Percentiles rank a stretch among this genome's conserved stretches.
phyloP scores from a whole-genome alignment of 2,329 filamentous ascomycete species.

The Aspergillus carbonarius region DNA sequence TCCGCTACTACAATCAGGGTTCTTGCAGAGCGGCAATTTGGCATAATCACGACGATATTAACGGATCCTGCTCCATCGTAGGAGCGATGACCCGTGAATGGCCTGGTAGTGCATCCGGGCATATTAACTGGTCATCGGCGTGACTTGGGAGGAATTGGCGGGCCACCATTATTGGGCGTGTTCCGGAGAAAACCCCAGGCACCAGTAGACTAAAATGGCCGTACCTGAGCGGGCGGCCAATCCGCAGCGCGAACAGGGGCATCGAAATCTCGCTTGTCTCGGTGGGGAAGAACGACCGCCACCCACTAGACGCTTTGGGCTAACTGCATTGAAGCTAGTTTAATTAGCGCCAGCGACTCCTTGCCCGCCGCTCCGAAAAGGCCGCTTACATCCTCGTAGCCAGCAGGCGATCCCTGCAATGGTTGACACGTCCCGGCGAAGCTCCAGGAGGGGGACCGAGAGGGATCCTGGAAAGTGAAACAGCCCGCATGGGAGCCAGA shows the following conservation, averaged over 20 bases:
- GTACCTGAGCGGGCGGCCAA: conserved; percentile 24
- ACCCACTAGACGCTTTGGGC: conserved; percentile 14
- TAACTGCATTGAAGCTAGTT: conserved; percentile 16
- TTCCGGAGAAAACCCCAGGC: conserved; percentile 19
- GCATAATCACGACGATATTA: background rate
- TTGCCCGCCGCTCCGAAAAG: background rate
- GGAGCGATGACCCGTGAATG: background rate
- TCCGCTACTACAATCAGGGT: background rate
- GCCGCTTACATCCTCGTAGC: background rate
- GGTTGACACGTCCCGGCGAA: conserved; percentile 17
- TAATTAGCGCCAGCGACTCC: conserved; percentile 14
- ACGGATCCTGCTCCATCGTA: background rate
- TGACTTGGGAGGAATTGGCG: background rate
- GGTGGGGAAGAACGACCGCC: conserved; percentile 17
- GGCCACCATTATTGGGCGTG: conserved; percentile 11
- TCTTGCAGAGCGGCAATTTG: background rate
- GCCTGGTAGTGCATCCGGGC: background rate
- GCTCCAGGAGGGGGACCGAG: background rate
- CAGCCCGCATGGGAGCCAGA: conserved; percentile 3
- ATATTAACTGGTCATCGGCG: background rate
- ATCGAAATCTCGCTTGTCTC: conserved; percentile 27
- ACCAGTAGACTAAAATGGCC: conserved; percentile 15
- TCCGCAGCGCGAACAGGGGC: conserved; percentile 7
- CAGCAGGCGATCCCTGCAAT: conserved; percentile 17
- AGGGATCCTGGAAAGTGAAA: conserved; percentile 8